Evolutionary conservation across 208 protist species (phyloP).

Genomic region (Leishmania major): DNA sequence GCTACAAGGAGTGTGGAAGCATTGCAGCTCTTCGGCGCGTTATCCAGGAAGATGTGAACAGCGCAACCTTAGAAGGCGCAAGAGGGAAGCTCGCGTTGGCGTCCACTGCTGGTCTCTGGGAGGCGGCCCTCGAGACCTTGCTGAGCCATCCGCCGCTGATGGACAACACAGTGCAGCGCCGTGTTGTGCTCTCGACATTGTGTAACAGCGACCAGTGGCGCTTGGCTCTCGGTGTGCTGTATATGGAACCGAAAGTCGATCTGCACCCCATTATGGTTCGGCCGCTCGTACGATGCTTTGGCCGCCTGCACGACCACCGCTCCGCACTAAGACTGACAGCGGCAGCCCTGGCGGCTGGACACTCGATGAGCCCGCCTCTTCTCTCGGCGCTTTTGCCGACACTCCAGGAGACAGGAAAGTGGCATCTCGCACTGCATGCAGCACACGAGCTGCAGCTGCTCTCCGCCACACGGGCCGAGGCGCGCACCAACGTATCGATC

Average conservation of each 20-base stretch:
- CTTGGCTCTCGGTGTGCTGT: conserved; percentile 42
- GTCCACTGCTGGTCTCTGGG: conserved; percentile 78
- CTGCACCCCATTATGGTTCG: conserved; percentile 44
- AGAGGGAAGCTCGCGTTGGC: conserved; percentile 61
- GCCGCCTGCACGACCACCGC: conserved; percentile 31
- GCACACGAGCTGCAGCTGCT: conserved; percentile 61
- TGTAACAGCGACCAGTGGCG: conserved; percentile 45
- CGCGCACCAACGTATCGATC: conserved; percentile 25
- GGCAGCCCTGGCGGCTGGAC: conserved; percentile 53
- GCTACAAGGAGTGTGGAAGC: conserved; percentile 55
- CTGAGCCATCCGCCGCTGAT: conserved; percentile 39
- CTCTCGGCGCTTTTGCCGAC: conserved; percentile 60
- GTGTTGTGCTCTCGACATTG: conserved; percentile 57
- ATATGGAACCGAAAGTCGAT: conserved; percentile 25
- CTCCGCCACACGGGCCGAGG: conserved; percentile 40
- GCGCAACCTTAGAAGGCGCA: conserved; percentile 46
- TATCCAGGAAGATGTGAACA: conserved; percentile 82
- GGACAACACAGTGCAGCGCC: conserved; percentile 31
- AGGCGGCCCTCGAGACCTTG: conserved; percentile 53
- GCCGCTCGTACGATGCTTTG: conserved; percentile 69
- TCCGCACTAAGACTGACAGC: conserved; percentile 53
- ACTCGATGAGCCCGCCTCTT: conserved; percentile 43
- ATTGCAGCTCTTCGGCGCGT: conserved; percentile 53
- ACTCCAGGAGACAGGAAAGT: conserved; percentile 56
- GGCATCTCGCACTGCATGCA: conserved; percentile 48